Percentiles rank a stretch among this genome's conserved stretches.
Conservation (phyloP, 2,329 filamentous ascomycete species). For the Sordariomycetes sp. region DNA sequence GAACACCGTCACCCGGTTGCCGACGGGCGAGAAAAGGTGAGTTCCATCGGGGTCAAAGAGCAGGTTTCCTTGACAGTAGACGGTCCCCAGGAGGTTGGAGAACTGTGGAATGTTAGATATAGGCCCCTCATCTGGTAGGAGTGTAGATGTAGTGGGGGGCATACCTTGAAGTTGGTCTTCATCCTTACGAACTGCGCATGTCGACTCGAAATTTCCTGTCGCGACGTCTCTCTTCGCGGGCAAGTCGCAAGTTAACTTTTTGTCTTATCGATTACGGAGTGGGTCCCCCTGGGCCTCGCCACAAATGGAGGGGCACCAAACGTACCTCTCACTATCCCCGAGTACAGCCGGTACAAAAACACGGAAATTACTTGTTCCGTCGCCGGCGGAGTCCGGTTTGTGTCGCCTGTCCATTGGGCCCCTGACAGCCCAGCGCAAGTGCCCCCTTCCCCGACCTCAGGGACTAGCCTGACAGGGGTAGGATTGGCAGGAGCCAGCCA, state of each 20-base stretch:
- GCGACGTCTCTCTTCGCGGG: neutral
- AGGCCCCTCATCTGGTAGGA: neutral
- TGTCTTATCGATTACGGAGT: conserved; percentile 19
- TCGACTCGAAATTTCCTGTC: neutral
- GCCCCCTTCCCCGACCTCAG: neutral
- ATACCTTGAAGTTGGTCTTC: conserved; percentile 98
- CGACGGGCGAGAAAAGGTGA: conserved; percentile 88
- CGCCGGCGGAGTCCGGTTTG: neutral
- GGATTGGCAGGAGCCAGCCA: neutral
- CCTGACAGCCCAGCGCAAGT: neutral
- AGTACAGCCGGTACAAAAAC: too few relatives aligned
- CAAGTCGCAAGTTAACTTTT: conserved; percentile 2
- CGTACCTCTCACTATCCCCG: neutral
- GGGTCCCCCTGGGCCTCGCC: neutral
- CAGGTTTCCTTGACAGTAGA: conserved; percentile 96
- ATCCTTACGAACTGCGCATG: conserved; percentile 38
- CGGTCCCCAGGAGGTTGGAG: conserved; percentile 93
- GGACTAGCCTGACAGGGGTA: neutral
- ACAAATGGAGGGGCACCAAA: conserved; percentile 8
- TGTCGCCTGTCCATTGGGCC: neutral
- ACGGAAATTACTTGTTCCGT: neutral
- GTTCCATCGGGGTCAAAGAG: conserved; percentile 94
- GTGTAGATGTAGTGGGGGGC: conserved; percentile 6
- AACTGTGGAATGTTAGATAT: conserved; percentile 50
- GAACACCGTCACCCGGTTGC: conserved; percentile 91